Evolutionary conservation across 352 stramenopile genomes (phyloP), one percentile per base, ranked within the genome.

Genomic region (Halophytophthora batemanensis): DNA sequence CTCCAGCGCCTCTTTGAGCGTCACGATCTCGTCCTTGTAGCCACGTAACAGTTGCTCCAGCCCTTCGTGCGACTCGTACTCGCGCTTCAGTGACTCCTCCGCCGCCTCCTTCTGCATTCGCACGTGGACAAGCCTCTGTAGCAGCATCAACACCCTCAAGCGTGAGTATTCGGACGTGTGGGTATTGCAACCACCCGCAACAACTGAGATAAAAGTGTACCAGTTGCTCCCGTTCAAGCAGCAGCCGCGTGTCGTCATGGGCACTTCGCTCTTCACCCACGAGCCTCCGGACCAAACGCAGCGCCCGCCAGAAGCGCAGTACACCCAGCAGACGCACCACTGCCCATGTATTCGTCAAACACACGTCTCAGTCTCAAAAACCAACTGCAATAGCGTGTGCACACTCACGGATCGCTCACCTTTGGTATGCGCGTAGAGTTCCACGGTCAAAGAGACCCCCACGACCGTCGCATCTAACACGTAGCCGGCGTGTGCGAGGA

Each of bases 11-110:
- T 91, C 81, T 41, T 86, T 85, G 2, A 91, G 57, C 17, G 76
- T 88, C 21, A 83, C 77, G 17, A 85, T 67, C 21, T 91, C 77
- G 45, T 89, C 74, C 52, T 87, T 89, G 59, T 88, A 91, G 25
- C 70, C 55, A 34, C 80, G 77, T 8, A 89, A 47, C 43, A 86
- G 60, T 28, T 68, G 46, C 40, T 87, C 77, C 3, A 91, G 64
- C 0, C 59, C 61, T 1, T 40, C 51, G 34, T 74, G 74, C 1
- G 75, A 86, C 17, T 74, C 58, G 50, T 79, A 79, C 42, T 90
- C 80, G 8, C 69, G 66, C 40, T 82, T 67, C 15, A 90, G 69
- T 3, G 75, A 86, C 23, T 86, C 62, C n/a, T 84, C 50, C 0
- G 73, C 64, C 7, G 68, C 62, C 21, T 68, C 50, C 34, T 74